Base-by-base conservation (phyloP, 306 rosid genomes). In the Inga laurina region DNA sequence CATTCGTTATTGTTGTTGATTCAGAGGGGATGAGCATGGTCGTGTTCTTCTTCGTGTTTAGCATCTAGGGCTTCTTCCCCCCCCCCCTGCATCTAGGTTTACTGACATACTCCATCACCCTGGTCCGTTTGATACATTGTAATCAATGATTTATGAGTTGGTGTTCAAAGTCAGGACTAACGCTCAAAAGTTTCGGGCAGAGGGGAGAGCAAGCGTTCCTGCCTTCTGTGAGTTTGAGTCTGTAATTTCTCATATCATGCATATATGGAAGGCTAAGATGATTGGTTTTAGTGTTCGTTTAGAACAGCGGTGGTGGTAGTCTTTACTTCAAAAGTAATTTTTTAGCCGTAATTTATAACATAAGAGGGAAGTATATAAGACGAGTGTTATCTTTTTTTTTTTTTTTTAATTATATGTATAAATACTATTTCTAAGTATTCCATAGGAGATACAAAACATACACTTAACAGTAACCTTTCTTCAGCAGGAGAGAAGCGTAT, bases 1-100 rank as follows among this genome's bases (percentile, higher is more conserved):
- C 34, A 14, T 5, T 5, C 39, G 2, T 59, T 22, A 32, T 48
- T 48, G 4, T 49, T 11, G 4, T 49, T 49, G 18, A 14, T 49
- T 49, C 54, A 12, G 54, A 49, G 54, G 14, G 52, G 4, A 49
- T 16, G 54, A 49, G 54, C 14, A 49, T 10, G 14, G 1, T 49
- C 54, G 4, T 14, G 54, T 49, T 49, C 54, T 13, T 49, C 18
- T 49, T 49, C 54, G 1, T 49, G 15, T 10, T 54, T 41, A 22
- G 75, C 34, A 13, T 69, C 68, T 78, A 86, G 88, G 88, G 86
- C 82, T 82, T 85, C 57, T 18, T 35, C 19, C 43, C 5, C 2
- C n/a, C 15, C 14, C 11, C 8, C 3, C 67, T 30, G 9, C 66
- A 77, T 27, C 6, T 8, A 2, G n/a, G 13, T 3, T 13, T 37